These are phyloP conservation scores for Lodderomyces theae DNA, from an alignment of 1,139 yeast species.

Conservation along the genomic window DNA sequence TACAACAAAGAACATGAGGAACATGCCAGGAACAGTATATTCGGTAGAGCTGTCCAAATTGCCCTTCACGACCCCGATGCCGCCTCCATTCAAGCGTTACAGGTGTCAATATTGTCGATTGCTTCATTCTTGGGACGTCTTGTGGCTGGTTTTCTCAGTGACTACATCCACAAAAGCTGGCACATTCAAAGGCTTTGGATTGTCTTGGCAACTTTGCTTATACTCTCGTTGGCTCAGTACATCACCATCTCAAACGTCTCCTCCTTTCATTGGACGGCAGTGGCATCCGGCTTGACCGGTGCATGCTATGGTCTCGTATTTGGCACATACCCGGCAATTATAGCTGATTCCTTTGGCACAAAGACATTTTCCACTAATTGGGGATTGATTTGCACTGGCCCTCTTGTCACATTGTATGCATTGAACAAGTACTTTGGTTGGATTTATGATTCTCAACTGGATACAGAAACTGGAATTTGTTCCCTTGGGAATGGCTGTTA, in stretches of 20 bases:
- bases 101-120: constrained; percentile 42
- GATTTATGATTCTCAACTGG: constrained; percentile 37
- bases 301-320: constrained; percentile 40
- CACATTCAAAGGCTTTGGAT: constrained; percentile 43
- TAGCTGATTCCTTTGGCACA: constrained; percentile 46
- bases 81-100: constrained; percentile 43
- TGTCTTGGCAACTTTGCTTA: constrained; percentile 26
- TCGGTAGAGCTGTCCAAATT: not conserved
- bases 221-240: constrained; percentile 31
- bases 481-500: constrained; percentile 39
- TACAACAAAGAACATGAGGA: constrained; percentile 14
- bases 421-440: constrained; percentile 41
- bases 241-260: constrained; percentile 29
- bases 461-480: constrained; percentile 32
- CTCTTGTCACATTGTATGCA: constrained; percentile 31
- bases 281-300: constrained; percentile 37
- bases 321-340: constrained; percentile 47
- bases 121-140: constrained; percentile 43
- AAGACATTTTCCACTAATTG: constrained; percentile 42
- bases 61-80: constrained; percentile 17
- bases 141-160: constrained; percentile 38
- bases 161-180: constrained; percentile 30
- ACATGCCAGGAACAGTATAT: not conserved
- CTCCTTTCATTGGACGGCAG: constrained; percentile 24
- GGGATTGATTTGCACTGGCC: constrained; percentile 48